Evolutionary conservation across 768 basidiomycete genomes (phyloP), one percentile per base, ranked within the genome.

Genomic region (Crassisporium funariophilum): DNA sequence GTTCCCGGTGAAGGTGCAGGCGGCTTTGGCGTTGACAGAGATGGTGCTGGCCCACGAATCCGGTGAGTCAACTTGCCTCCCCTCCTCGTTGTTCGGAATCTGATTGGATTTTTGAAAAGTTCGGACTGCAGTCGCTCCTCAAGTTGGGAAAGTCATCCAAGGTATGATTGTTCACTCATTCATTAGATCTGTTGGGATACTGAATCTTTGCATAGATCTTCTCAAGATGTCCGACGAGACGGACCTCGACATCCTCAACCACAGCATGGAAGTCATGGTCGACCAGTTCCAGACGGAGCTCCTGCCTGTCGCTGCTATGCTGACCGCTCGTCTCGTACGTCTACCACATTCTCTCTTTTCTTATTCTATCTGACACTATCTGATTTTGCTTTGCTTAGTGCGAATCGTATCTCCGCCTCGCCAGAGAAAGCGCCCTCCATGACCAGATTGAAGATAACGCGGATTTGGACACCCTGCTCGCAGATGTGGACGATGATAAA

Each of bases 211-310:
- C 5, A 40, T 37, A 11, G 90, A 88, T 61, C 72, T 94, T n/a
- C 77, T 94, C 56, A 91, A 90, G 63, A 75, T 95, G 35, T 83
- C 88, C n/a, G 88, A 93, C 61, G 89, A 94, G 67, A 91, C 90
- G 35, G 92, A 95, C 62, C 70, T 95, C 35, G 91, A 95, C 61
- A 77, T 90, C 38, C 74, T 94, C 45, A 91, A 90, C 59, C 75
- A 72, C 50, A 81, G 86, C 58, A 91, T 92, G 85, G 88, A 91
- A 57, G 79, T 82, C 19, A 85, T 95, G 81, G 92, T 94, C 12
- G 83, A 91, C 54, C 79, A 80, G 33, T 95, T 90, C 79, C 84
- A 88, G 59, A 81, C 81, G 4, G 88, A 94, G 71, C 72, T 95
- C 4, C 70, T 91, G 4, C 91, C 91, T 4, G 91, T 94, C 33